Conservation (phyloP, 345 rosid species). For the Brassica juncea region DNA sequence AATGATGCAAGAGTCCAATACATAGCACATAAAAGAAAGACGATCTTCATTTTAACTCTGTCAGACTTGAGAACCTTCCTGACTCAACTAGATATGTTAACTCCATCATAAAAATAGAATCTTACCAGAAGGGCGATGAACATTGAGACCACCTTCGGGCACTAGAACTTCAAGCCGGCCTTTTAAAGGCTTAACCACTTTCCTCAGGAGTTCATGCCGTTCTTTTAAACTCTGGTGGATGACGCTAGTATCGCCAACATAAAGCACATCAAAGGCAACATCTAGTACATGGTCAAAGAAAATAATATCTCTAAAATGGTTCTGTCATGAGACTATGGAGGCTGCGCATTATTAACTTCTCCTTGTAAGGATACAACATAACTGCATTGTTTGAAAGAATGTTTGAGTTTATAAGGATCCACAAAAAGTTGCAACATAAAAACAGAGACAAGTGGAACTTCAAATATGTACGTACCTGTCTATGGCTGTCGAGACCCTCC, state of each 20-base stretch:
- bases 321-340: slow-evolving; percentile 3
- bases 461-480: slow-evolving; percentile 75
- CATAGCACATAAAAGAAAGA: too few species aligned
- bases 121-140: slow-evolving; percentile 63
- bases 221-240: slow-evolving; percentile 94
- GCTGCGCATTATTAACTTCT: slow-evolving; percentile 7
- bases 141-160: slow-evolving; percentile 77
- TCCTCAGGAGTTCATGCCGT: slow-evolving; percentile 74
- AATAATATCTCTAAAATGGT: slow-evolving; percentile 1
- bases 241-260: slow-evolving; percentile 91
- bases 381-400: slow-evolving; percentile 57
- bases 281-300: slow-evolving; percentile 65
- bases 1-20: too few species aligned
- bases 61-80: too few species aligned
- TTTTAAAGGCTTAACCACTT: slow-evolving; percentile 77
- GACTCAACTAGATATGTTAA: too few species aligned
- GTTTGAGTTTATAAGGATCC: slow-evolving; percentile 4
- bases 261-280: slow-evolving; percentile 94
- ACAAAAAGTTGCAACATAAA: slow-evolving; percentile 4
- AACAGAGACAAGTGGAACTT: slow-evolving; percentile 21
- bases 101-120: too few species aligned
- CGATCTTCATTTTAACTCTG: too few species aligned
- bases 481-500: slow-evolving; percentile 83
- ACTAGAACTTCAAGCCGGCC: slow-evolving; percentile 81
- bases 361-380: slow-evolving; percentile 87